phyloP scores from a whole-genome alignment of 805 yeast genomes.

The Wickerhamiella parazyma region DNA sequence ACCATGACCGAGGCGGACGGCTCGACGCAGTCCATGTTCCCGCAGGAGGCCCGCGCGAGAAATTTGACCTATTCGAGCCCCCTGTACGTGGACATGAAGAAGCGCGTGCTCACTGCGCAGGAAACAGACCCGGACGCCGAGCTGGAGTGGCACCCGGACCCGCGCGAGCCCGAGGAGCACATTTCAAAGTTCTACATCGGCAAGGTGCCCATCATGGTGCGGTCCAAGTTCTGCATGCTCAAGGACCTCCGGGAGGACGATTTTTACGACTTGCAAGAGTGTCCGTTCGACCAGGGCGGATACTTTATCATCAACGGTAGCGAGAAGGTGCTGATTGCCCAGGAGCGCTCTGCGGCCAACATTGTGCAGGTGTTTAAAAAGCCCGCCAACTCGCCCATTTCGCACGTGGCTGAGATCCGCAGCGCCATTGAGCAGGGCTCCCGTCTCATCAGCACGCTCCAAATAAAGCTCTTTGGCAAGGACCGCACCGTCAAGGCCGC shows the following conservation, averaged over 20 bases:
- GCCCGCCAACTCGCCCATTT: constrained; percentile 92
- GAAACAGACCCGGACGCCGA: constrained; percentile 27
- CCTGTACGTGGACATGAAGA: constrained; percentile 87
- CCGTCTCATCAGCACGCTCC: constrained; percentile 83
- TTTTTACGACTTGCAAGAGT: constrained; percentile 88
- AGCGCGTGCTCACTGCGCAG: constrained; percentile 46
- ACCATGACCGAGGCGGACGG: constrained; percentile 99
- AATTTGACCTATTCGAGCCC: constrained; percentile 95
- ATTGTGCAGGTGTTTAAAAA: constrained; percentile 97
- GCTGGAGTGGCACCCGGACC: constrained; percentile 48
- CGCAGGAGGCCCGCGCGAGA: constrained; percentile 95
- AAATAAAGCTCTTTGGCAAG: constrained; percentile 79
- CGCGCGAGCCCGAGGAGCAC: constrained; percentile 46
- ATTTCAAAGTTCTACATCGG: constrained; percentile 86
- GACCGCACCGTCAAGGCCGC: constrained; percentile 83
- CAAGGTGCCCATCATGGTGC: constrained; percentile 93
- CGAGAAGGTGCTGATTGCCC: constrained; percentile 95
- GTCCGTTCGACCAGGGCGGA: constrained; percentile 99
- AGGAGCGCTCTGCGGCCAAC: constrained; percentile 96
- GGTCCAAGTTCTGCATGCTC: constrained; percentile 90
- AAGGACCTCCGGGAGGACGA: constrained; percentile 85
- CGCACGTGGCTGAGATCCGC: constrained; percentile 92
- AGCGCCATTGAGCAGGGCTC: constrained; percentile 97
- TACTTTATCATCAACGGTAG: constrained; percentile 97
- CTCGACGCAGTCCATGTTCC: constrained; percentile 96